phyloP scores from a whole-genome alignment of 371 early-diverging fungal genomes.

The Lichtheimia corymbifera region DNA sequence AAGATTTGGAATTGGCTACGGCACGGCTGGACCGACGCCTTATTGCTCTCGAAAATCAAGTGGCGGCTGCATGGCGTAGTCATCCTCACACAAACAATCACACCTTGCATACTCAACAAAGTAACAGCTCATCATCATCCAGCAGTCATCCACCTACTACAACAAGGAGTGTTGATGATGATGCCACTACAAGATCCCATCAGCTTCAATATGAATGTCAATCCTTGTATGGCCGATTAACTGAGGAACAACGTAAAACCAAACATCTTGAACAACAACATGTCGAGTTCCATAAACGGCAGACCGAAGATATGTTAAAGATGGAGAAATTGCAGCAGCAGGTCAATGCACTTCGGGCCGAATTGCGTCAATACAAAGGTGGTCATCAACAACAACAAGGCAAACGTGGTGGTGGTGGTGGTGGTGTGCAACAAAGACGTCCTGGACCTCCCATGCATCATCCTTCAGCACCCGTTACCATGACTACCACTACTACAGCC shows the following conservation, averaged over 20 bases:
- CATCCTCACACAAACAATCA: no score
- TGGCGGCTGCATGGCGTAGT: not conserved
- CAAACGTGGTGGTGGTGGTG: conserved; percentile 10
- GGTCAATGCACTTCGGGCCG: conserved; percentile 20
- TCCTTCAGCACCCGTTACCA: not conserved
- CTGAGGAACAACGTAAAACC: conserved; percentile 25
- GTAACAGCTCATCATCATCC: no score
- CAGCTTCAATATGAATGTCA: conserved; percentile 27
- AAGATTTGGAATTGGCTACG: conserved; percentile 8
- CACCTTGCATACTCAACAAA: no score
- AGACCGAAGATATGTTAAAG: conserved; percentile 29
- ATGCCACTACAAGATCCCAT: not conserved
- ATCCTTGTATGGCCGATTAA: conserved; percentile 20
- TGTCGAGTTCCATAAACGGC: conserved; percentile 29
- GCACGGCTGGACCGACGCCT: conserved; percentile 10
- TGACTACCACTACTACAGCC: no score
- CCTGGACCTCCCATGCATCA: conserved; percentile 14
- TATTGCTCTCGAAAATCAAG: conserved; percentile 2
- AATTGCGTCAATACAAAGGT: conserved; percentile 18
- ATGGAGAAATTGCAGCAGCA: conserved; percentile 22
- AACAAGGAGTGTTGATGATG: not conserved
- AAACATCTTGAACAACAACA: conserved; percentile 32
- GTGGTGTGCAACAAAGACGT: conserved; percentile 9
- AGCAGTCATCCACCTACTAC: not conserved
- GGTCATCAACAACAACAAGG: conserved; percentile 20